Evolutionary conservation across 148 eudicot genomes (phyloP).

Genomic region (Heliosperma pusillum): DNA sequence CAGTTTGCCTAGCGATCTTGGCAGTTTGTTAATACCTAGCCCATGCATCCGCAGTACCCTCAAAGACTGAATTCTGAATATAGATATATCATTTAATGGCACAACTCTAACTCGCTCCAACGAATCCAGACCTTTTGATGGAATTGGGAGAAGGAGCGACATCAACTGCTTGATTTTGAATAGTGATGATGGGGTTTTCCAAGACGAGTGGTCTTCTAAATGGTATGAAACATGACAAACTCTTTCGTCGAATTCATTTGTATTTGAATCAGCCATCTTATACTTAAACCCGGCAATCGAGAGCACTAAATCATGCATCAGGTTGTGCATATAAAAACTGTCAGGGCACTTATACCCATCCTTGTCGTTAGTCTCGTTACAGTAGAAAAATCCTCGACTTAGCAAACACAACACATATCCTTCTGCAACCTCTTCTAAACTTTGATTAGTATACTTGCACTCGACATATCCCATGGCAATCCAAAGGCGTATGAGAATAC

Average conservation of each 20-base stretch:
- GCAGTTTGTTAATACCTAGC: constrained; percentile 2
- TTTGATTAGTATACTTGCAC: neutral
- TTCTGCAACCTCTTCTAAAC: constrained; percentile 10
- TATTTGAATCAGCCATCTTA: constrained; percentile 10
- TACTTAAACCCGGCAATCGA: constrained; percentile 13
- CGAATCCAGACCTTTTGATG: neutral
- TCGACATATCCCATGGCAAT: too few relatives aligned
- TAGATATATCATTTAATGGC: neutral
- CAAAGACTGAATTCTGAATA: neutral
- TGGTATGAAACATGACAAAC: constrained; percentile 13
- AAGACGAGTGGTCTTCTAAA: neutral
- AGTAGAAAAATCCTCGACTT: constrained; percentile 1
- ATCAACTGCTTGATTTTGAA: constrained; percentile 2
- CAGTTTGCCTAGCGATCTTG: constrained; percentile 2
- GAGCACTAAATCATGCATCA: constrained; percentile 4
- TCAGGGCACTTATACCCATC: neutral
- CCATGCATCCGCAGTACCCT: neutral
- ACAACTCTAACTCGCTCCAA: neutral
- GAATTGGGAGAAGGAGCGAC: neutral
- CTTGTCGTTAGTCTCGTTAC: too few relatives aligned
- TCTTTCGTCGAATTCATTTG: constrained; percentile 2
- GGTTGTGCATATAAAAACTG: neutral
- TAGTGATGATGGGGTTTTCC: neutral
- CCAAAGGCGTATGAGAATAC: neutral
- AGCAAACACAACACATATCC: constrained; percentile 4